phyloP scores from a whole-genome alignment of 108 stramenopile species.

The Craspedostauros australis region DNA sequence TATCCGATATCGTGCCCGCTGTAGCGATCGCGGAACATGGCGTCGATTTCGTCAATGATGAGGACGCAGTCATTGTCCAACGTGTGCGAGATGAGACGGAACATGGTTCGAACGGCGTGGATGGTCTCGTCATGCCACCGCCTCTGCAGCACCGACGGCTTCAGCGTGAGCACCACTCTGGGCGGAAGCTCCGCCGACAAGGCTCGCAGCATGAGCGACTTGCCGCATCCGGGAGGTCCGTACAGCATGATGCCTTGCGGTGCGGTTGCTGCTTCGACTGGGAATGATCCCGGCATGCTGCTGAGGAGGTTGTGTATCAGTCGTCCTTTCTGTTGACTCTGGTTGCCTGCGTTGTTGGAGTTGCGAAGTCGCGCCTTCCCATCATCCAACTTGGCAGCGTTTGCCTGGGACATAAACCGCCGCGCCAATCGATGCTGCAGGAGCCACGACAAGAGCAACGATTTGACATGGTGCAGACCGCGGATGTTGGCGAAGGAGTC shows the following conservation, averaged over 20 bases:
- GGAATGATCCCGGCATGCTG: too few species aligned
- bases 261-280: too few species aligned
- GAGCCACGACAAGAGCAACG: too few species aligned
- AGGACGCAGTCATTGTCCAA: slow-evolving; percentile 55
- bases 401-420: too few species aligned
- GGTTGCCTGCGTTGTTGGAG: too few species aligned
- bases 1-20: slow-evolving; percentile 12
- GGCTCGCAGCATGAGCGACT: slow-evolving; percentile 75
- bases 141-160: slow-evolving; percentile 84
- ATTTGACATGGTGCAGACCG: too few species aligned
- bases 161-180: slow-evolving; percentile 83
- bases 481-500: too few species aligned
- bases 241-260: slow-evolving; percentile 78
- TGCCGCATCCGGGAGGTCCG: slow-evolving; percentile 94
- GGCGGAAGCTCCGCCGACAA: slow-evolving; percentile 80
- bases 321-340: too few species aligned
- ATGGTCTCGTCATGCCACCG: slow-evolving; percentile 94
- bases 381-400: too few species aligned
- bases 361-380: too few species aligned
- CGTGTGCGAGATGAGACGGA: slow-evolving; percentile 50
- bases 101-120: slow-evolving; percentile 86
- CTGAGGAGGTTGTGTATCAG: too few species aligned
- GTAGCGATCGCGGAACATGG: slow-evolving; percentile 78
- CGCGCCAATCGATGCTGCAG: too few species aligned
- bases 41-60: slow-evolving; percentile 95